phyloP scores from a whole-genome alignment of 768 basidiomycete genomes.

The Aureoboletus auriporus region DNA sequence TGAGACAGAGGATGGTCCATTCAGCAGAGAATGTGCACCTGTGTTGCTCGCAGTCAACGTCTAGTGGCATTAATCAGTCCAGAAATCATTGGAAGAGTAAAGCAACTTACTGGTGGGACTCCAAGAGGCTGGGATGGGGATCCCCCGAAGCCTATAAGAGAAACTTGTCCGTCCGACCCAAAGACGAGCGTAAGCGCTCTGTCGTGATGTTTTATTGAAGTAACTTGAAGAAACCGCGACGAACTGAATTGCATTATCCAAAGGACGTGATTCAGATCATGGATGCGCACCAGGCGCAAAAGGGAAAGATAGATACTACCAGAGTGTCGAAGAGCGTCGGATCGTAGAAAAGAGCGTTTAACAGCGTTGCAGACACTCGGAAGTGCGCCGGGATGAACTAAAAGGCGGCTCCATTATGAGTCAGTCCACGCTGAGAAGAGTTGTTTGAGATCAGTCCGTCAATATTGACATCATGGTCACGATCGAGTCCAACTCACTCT shows the following conservation, averaged over 20 bases:
- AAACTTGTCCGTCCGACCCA: constrained; percentile 26
- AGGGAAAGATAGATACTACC: constrained; percentile 8
- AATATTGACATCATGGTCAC: neutral
- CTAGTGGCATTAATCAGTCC: constrained; percentile 6
- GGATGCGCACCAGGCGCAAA: constrained; percentile 29
- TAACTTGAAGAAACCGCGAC: constrained; percentile 1
- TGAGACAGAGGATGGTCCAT: constrained; percentile 3
- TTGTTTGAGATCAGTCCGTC: constrained; percentile 6
- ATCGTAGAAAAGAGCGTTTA: neutral
- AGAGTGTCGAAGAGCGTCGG: constrained; percentile 9
- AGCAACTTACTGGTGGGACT: constrained; percentile 3
- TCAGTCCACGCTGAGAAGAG: constrained; percentile 8
- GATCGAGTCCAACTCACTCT: neutral
- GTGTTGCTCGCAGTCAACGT: constrained; percentile 1
- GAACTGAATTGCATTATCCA: constrained; percentile 20
- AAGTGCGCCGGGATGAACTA: neutral
- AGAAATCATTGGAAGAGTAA: neutral
- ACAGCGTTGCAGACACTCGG: constrained; percentile 4
- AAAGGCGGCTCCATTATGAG: constrained; percentile 2
- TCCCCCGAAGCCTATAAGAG: constrained; percentile 19
- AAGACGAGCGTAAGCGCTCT: constrained; percentile 23
- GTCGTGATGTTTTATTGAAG: constrained; percentile 13
- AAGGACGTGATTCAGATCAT: constrained; percentile 15
- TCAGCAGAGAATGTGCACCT: constrained; percentile 1
- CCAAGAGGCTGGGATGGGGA: neutral